Percentiles rank a stretch among this genome's conserved stretches.
These are phyloP conservation scores for Aspergillus udagawae DNA, from an alignment of 2,329 filamentous ascomycete species.

Conservation along the genomic window DNA sequence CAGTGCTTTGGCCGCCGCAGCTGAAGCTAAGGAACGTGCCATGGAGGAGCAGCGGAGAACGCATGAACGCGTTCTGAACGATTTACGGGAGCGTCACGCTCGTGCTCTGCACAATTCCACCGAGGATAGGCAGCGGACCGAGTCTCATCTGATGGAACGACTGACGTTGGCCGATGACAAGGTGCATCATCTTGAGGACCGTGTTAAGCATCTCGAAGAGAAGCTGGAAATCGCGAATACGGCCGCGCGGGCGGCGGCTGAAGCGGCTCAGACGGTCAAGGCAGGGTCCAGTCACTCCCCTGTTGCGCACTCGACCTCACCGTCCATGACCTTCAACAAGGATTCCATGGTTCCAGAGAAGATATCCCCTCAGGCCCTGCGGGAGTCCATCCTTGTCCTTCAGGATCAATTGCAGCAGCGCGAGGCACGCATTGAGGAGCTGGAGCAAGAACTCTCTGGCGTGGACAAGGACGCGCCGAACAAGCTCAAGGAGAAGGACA, in stretches of 20 bases:
- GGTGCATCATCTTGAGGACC: slow-evolving; percentile 79
- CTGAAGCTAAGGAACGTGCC: slow-evolving; percentile 50
- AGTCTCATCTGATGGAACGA: slow-evolving; percentile 75
- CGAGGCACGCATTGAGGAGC: slow-evolving; percentile 81
- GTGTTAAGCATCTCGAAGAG: slow-evolving; percentile 79
- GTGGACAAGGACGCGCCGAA: slow-evolving; percentile 71
- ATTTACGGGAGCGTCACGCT: slow-evolving; percentile 71
- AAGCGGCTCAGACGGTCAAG: slow-evolving; percentile 63
- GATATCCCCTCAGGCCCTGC: slow-evolving; percentile 88
- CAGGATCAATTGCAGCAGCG: slow-evolving; percentile 96
- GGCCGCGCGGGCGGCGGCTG: slow-evolving; percentile 76
- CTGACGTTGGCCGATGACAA: slow-evolving; percentile 80
- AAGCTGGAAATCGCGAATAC: slow-evolving; percentile 86
- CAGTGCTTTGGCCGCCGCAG: slow-evolving; percentile 52
- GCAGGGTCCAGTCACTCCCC: slow-evolving; percentile 35
- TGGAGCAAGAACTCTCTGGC: slow-evolving; percentile 67
- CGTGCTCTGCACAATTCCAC: slow-evolving; percentile 66
- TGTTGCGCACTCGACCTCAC: slow-evolving; percentile 42
- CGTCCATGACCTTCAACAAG: slow-evolving; percentile 44
- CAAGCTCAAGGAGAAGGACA: slow-evolving; percentile 87
- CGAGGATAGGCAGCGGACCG: slow-evolving; percentile 77
- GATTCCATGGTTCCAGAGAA: slow-evolving; percentile 65
- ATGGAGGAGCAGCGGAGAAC: slow-evolving; percentile 58
- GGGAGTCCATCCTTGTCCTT: slow-evolving; percentile 92
- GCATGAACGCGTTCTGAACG: slow-evolving; percentile 70